Evolutionary conservation across 768 basidiomycete genomes (phyloP), one percentile per base, ranked within the genome.

Genomic region (Boletus subcaerulescens): DNA sequence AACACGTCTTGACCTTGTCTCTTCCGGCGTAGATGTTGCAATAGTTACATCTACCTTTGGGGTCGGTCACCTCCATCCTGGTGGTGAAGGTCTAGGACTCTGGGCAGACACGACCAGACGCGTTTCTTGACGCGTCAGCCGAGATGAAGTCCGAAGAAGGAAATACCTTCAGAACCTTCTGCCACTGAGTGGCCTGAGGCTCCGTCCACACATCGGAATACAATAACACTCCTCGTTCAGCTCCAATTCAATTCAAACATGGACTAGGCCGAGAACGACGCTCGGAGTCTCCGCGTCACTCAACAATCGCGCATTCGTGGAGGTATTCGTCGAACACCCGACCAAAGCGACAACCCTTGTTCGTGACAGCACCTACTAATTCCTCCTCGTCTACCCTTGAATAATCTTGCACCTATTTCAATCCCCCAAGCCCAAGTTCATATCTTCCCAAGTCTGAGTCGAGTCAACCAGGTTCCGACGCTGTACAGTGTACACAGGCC

Each of bases 201-300:
- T n/a, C n/a, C n/a, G 86, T 46, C 88, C 87, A 43, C 87, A 89
- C 73, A 81, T 86, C 57, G 86, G 80, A 41, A 74, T 89, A 41
- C 78, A 82, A 22, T 22, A 3, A 22, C 22, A 22, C 56, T 75
- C 85, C 7, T 69, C 61, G 35, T 67, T 67, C 71, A 73, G 62
- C 71, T 77, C 78, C 53, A 79, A 57, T 48, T 77, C 53, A 79
- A 57, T 48, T 77, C 73, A 60, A 80, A 72, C 53, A 70, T 72
- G 47, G 87, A 90, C 49, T 87, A 87, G 86, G 87, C 74, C n/a
- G 89, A 91, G 67, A 90, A 92, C 65, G 90, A 93, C 67, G 89
- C 72, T 85, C 84, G 44, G 89, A 89, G 70, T 85, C 81, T 50
- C 81, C 80, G 52, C 80, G 76, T 61, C 81, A 77, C 53, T 78